phyloP scores from a whole-genome alignment of 805 yeast species.

The Yamadazyma sp. region DNA sequence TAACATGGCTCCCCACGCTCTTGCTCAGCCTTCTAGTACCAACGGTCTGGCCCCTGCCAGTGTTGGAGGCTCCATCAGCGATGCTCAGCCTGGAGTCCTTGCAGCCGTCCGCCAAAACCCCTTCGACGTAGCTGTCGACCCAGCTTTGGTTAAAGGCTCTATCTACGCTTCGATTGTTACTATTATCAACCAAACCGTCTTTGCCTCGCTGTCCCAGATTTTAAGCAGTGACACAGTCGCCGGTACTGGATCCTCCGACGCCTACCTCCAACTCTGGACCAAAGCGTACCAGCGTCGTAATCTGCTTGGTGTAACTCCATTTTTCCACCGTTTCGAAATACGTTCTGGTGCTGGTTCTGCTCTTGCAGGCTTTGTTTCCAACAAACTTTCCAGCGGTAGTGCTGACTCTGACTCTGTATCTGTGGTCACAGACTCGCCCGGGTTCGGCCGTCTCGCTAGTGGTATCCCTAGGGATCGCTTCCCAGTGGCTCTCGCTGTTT shows the following conservation, averaged over 20 bases:
- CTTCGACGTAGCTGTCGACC: conserved; percentile 63
- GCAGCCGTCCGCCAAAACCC: conserved; percentile 31
- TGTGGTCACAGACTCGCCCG: conserved; percentile 64
- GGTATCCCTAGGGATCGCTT: conserved; percentile 52
- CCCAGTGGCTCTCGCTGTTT: conserved; percentile 70
- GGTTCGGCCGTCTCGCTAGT: conserved; percentile 47
- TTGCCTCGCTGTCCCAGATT: conserved; percentile 50
- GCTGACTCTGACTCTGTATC: conserved; percentile 42
- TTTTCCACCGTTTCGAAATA: conserved; percentile 60
- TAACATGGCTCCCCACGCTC: conserved; percentile 14
- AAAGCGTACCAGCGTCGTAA: conserved; percentile 48
- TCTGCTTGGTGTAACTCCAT: conserved; percentile 58
- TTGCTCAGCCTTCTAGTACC: conserved; percentile 6
- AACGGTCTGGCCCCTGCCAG: conserved; percentile 5
- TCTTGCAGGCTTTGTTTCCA: conserved; percentile 63
- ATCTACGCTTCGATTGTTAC: conserved; percentile 56
- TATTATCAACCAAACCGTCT: conserved; percentile 54
- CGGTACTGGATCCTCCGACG: conserved; percentile 59
- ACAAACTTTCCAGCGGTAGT: too few relatives aligned
- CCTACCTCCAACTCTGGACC: conserved; percentile 62
- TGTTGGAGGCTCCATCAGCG: conserved; percentile 5
- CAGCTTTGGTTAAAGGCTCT: conserved; percentile 47
- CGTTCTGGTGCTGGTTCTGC: conserved; percentile 83
- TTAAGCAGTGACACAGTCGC: conserved; percentile 71
- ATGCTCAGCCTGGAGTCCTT: conserved; percentile 1